Base-by-base conservation (phyloP, 2,329 filamentous ascomycete genomes). In the Lasiodiplodia gonubiensis region DNA sequence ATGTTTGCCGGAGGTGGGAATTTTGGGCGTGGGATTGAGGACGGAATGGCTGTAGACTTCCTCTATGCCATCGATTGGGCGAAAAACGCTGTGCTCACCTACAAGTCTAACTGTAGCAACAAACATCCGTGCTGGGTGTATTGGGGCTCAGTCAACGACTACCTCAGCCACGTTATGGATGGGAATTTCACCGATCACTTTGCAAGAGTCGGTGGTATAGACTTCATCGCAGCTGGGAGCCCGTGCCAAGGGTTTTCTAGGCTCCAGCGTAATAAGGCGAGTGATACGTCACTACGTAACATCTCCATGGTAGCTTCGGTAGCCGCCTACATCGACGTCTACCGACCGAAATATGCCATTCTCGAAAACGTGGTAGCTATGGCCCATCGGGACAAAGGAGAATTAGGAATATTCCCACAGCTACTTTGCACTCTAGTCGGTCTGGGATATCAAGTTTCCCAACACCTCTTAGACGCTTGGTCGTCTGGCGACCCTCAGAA, bases 1-100 rank as follows among this genome's bases (percentile, higher is more conserved):
- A 80, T 95, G 0, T 96, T 92, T 72, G 92, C 90, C 70, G 92
- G 92, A 0, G 89, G 90, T 21, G 92, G 92, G 0, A 93, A 90
- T 64, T 88, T 95, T 63, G 92, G 92, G 5, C 84, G 90, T 35
- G 92, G 92, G 0, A 80, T 96, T 0, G 91, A 93, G 75, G 91
- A 93, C 64, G 87, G 87, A 0, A 88, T 88, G 0, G 88, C 83
- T 0, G 83, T 93, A 0, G 75, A 88, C 30, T 90, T 91, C 75
- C 80, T 83, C 3, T 90, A 87, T 81, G 88, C 87, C 0, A 89
- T 94, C 30, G 92, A 96, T 72, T 86, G 87, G 68, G 86, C 85
- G 67, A 71, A 79, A 0, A 78, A 82, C 5, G 90, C 92, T 0
- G 85, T 94, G 0, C 89, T 92, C 63, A 92, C 90, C 0, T 92